phyloP scores from a whole-genome alignment of 257 asterid genomes.

The Salvia splendens region DNA sequence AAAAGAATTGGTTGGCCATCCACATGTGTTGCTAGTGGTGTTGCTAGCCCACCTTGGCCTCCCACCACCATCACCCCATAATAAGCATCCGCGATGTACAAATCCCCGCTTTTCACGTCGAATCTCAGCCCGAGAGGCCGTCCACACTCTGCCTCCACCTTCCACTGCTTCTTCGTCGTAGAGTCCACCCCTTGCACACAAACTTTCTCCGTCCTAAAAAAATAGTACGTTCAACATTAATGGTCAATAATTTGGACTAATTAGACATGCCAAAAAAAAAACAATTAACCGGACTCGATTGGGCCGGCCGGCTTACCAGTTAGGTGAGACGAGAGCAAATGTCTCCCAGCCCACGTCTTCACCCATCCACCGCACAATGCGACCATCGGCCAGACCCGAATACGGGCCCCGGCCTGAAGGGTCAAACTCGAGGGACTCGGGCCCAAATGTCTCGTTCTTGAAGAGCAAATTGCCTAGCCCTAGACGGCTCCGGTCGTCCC shows the following conservation, averaged over 20 bases:
- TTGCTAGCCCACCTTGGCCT: slow-evolving; percentile 74
- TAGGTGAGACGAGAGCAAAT: slow-evolving; percentile 68
- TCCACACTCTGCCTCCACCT: slow-evolving; percentile 68
- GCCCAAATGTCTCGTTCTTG: slow-evolving; percentile 69
- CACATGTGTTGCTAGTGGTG: slow-evolving; percentile 60
- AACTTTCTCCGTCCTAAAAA: slow-evolving; percentile 60
- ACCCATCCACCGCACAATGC: slow-evolving; percentile 89
- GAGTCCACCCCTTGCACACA: slow-evolving; percentile 71
- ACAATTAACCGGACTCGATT: no score
- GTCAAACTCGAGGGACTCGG: slow-evolving; percentile 87
- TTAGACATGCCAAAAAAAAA: not conserved
- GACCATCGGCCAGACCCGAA: slow-evolving; percentile 89
- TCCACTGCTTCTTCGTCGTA: slow-evolving; percentile 78
- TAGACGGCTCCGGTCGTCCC: slow-evolving; percentile 68
- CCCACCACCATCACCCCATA: slow-evolving; percentile 78
- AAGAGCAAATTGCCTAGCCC: slow-evolving; percentile 66
- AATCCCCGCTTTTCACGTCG: slow-evolving; percentile 56
- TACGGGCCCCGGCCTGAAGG: slow-evolving; percentile 74
- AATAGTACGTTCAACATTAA: not conserved
- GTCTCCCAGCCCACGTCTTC: slow-evolving; percentile 76
- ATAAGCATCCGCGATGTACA: slow-evolving; percentile 92
- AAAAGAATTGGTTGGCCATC: slow-evolving; percentile 75
- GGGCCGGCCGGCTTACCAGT: slow-evolving; percentile 49
- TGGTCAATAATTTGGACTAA: not conserved
- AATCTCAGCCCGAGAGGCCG: slow-evolving; percentile 89